Evolutionary conservation across 2,329 filamentous ascomycete genomes (phyloP), one percentile per base, ranked within the genome.

Genomic region (Fusarium goolgardi): DNA sequence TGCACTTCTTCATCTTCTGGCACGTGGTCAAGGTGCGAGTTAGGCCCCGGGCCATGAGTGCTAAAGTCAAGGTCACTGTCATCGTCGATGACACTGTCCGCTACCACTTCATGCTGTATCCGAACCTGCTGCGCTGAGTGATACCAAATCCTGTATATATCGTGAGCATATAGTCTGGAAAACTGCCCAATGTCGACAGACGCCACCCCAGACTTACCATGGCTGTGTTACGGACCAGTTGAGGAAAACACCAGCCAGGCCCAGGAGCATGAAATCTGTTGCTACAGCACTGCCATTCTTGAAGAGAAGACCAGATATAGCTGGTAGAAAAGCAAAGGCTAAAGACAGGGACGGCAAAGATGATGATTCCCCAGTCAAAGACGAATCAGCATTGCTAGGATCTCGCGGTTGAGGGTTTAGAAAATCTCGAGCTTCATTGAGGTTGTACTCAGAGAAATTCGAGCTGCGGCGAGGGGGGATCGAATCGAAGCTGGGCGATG

Each of bases 211-310:
- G 51, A 66, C 86, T 76, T 82, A 94, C 94, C 95, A 98, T 71
- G 95, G 95, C 70, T 96, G 84, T 57, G 93, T 90, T 43, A 97
- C 91, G 49, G 92, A 94, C 93, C 94, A 97, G 76, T 97, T 94
- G 65, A 98, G 82, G 74, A 97, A 96, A 44, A 97, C 86, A 6
- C 91, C 92, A 3, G 92, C 92, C 64, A 98, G 79, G 4, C 86
- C 88, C 32, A 98, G 81, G 34, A 98, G 83, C 72, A 96, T 90
- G 29, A 97, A 80, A 78, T 98, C 95, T 1, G 94, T 97, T 55
- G 94, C 88, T 64, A 97, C 85, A 1, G 90, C 87, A 71, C 90
- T 91, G 15, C 95, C 95, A 80, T 97, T 92, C 63, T 91, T 87
- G 76, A 97, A 96, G 58, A 97, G 82, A 49, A 96, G 80, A 0